Conservation (phyloP, 1,284 basidiomycete genomes). For the Ustilago nuda region DNA sequence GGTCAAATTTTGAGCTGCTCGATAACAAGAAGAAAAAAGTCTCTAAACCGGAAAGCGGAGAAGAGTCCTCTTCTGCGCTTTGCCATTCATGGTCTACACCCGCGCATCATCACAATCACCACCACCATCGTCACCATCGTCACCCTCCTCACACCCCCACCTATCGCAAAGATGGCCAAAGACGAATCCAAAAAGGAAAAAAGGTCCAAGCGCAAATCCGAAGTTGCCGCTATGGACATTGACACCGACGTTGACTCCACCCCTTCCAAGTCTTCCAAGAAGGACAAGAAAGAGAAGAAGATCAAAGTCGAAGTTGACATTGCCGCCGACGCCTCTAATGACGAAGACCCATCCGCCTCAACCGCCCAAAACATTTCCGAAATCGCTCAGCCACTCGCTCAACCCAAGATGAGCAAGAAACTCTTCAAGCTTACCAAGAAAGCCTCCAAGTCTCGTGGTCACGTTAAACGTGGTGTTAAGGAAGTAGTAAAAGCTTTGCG, state of each 20-base stretch:
- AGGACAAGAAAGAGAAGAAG: slow-evolving; percentile 60
- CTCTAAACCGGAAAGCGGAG: neutral
- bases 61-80: neutral
- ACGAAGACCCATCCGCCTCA: slow-evolving; percentile 35
- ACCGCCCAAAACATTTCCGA: slow-evolving; percentile 41
- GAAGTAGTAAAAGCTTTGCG: slow-evolving; percentile 68
- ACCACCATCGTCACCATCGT: slow-evolving; percentile 7
- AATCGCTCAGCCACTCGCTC: slow-evolving; percentile 66
- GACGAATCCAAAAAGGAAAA: slow-evolving; percentile 64
- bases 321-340: slow-evolving; percentile 47
- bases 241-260: slow-evolving; percentile 38
- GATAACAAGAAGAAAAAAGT: neutral
- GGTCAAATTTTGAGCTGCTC: slow-evolving; percentile 8
- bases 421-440: slow-evolving; percentile 69
- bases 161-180: slow-evolving; percentile 49
- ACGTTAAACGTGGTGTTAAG: slow-evolving; percentile 69
- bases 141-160: neutral
- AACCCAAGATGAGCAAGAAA: slow-evolving; percentile 65
- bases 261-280: slow-evolving; percentile 55
- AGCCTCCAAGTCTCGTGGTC: slow-evolving; percentile 67
- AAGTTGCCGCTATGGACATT: slow-evolving; percentile 49
- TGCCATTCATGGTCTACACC: slow-evolving; percentile 6
- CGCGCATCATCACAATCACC: neutral
- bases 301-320: slow-evolving; percentile 23
- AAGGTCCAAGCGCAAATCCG: slow-evolving; percentile 57